A percentile compares a stretch with the other conserved stretches of the same genome.
These are phyloP conservation scores for Penicillium pancosmium DNA, from an alignment of 495 filamentous ascomycete species.

Conservation along the genomic window DNA sequence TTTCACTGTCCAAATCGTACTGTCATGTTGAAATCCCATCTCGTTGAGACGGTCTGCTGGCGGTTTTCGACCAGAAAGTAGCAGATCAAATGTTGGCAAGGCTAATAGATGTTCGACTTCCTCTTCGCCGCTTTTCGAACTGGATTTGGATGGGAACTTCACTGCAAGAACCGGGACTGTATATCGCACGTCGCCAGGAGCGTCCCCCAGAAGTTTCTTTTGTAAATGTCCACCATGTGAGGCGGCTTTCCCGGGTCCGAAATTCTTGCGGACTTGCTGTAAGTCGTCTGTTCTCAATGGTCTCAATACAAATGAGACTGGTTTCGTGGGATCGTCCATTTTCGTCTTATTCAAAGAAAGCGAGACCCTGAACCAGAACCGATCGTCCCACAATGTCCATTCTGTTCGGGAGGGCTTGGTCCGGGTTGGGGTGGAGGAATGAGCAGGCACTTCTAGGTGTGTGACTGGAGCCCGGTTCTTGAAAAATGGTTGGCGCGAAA, in stretches of 20 bases:
- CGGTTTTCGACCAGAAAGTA: constrained; percentile 12
- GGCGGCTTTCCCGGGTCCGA: not conserved
- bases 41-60: constrained; percentile 5
- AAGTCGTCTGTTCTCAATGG: constrained; percentile 52
- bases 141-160: constrained; percentile 2
- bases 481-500: constrained; percentile 55
- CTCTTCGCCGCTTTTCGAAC: not conserved
- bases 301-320: constrained; percentile 43
- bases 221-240: not conserved
- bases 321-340: not conserved
- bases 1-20: constrained; percentile 23
- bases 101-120: constrained; percentile 27
- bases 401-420: not conserved
- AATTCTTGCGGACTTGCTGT: not conserved
- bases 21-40: constrained; percentile 16
- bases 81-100: constrained; percentile 35
- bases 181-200: constrained; percentile 37
- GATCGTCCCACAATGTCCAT: constrained; percentile 70
- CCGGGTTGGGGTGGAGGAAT: not conserved
- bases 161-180: constrained; percentile 42
- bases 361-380: constrained; percentile 76
- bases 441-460: constrained; percentile 15
- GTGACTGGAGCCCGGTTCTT: constrained; percentile 24
- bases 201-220: not conserved
- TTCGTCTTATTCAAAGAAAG: constrained; percentile 8